Evolutionary conservation across 306 rosid genomes (phyloP).

Genomic region (Mimosa bimucronata): DNA sequence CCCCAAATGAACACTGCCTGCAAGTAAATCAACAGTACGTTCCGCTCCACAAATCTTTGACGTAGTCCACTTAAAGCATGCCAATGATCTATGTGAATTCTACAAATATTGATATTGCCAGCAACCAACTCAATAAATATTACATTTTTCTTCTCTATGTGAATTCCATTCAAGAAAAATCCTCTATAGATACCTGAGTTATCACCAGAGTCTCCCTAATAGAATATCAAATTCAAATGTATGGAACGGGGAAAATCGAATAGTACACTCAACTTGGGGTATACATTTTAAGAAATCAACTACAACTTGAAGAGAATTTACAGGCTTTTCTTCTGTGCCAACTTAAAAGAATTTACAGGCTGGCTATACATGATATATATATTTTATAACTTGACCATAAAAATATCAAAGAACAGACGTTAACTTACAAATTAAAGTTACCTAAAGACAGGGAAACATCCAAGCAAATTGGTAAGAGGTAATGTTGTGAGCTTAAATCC

Average conservation of each 20-base stretch:
- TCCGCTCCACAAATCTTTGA: background rate
- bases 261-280: background rate
- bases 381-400: conserved; percentile 25
- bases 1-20: background rate
- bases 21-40: background rate
- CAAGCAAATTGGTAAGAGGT: background rate
- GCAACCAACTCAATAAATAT: background rate
- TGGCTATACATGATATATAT: conserved; percentile 28
- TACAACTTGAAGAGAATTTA: background rate
- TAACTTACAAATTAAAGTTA: background rate
- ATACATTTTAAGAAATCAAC: conserved; percentile 23
- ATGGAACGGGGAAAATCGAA: background rate
- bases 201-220: background rate
- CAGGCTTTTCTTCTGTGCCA: background rate
- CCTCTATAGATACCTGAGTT: background rate
- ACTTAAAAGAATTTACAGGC: conserved; percentile 35
- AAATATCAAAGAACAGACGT: conserved; percentile 2
- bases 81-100: background rate
- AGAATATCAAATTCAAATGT: background rate
- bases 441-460: background rate
- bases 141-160: background rate
- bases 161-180: background rate
- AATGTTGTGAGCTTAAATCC: too few species aligned
- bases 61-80: background rate
- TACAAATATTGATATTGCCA: background rate